phyloP scores from a whole-genome alignment of 495 filamentous ascomycete genomes.

The Penicillium manginii region DNA sequence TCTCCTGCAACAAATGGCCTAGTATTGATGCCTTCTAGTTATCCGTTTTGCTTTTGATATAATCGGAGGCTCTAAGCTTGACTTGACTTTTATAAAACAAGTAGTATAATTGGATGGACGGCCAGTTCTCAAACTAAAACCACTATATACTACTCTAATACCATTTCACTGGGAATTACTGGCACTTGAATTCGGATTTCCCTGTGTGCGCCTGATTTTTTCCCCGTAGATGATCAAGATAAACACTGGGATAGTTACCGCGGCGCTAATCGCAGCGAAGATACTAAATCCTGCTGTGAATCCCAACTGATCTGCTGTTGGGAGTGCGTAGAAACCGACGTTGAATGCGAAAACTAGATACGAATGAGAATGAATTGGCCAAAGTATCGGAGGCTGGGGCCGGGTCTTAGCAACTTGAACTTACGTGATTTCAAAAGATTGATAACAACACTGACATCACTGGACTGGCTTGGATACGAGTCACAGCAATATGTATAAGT shows the following conservation, averaged over 20 bases:
- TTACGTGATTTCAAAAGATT: background rate
- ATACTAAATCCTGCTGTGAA: background rate
- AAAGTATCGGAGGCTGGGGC: background rate
- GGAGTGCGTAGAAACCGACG: background rate
- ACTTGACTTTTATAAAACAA: background rate
- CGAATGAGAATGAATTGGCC: background rate
- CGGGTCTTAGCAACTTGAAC: background rate
- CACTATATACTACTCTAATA: background rate
- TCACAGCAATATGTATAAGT: constrained; percentile 2
- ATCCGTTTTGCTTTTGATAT: too few relatives aligned
- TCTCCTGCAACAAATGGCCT: too few relatives aligned
- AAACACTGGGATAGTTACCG: background rate
- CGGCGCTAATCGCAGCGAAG: background rate
- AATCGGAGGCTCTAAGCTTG: background rate
- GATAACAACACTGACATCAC: background rate
- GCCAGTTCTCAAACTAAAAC: background rate
- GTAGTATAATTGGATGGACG: background rate
- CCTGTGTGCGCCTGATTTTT: background rate
- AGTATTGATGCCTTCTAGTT: too few relatives aligned
- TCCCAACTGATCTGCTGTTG: background rate
- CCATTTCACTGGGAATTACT: background rate
- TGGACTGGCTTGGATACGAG: background rate
- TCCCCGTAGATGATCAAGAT: background rate
- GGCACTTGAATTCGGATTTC: background rate
- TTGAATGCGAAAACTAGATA: constrained; percentile 1